These are phyloP conservation scores for Suhomyces coccinellae DNA, from an alignment of 1,139 yeast genomes.

Conservation along the genomic window DNA sequence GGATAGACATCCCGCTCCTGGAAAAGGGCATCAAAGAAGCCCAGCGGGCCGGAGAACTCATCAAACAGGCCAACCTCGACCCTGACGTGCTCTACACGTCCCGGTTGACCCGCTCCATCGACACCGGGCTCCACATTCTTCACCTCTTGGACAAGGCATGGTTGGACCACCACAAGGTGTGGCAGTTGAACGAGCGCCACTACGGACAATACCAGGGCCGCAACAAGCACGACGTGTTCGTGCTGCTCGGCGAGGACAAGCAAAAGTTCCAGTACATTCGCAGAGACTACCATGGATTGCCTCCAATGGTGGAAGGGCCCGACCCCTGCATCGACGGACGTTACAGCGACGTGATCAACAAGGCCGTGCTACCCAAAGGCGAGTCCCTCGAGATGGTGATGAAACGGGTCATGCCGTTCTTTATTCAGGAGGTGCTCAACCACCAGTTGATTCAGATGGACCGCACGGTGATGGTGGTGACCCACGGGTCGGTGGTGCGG, in stretches of 20 bases:
- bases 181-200: constrained; percentile 80
- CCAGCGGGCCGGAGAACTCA: constrained; percentile 53
- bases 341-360: constrained; percentile 31
- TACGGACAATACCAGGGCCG: constrained; percentile 78
- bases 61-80: constrained; percentile 35
- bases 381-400: constrained; percentile 72
- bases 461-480: constrained; percentile 59
- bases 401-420: constrained; percentile 58
- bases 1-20: constrained; percentile 74
- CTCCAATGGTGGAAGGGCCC: constrained; percentile 47
- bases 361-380: constrained; percentile 53
- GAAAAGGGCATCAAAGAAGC: constrained; percentile 66
- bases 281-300: constrained; percentile 66
- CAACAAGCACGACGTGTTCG: constrained; percentile 53
- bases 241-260: constrained; percentile 55
- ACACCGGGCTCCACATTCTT: constrained; percentile 63
- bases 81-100: constrained; percentile 68
- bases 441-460: constrained; percentile 35
- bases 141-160: constrained; percentile 46
- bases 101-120: constrained; percentile 61
- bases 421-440: constrained; percentile 41
- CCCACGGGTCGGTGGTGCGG: constrained; percentile 77
- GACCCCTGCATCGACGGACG: constrained; percentile 48
- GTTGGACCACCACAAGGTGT: constrained; percentile 53
- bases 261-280: constrained; percentile 66